Percentiles rank a stretch among this genome's conserved stretches.
phyloP scores from a whole-genome alignment of 306 rosid species.

The Coriaria nepalensis region DNA sequence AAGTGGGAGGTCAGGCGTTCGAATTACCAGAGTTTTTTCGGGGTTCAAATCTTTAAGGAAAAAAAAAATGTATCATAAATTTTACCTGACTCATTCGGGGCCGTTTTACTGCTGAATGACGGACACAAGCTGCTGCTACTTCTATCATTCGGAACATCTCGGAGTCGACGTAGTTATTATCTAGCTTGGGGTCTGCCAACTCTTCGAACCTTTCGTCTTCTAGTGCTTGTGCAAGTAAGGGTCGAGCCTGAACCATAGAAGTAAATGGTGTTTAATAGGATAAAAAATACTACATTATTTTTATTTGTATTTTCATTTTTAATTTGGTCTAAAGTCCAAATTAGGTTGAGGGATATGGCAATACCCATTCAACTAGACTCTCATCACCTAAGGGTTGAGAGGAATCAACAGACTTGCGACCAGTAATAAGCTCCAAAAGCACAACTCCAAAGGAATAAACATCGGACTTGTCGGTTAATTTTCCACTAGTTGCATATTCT shows the following conservation, averaged over 20 bases:
- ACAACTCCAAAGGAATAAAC: slow-evolving; percentile 93
- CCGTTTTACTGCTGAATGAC: slow-evolving; percentile 68
- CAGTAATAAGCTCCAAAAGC: slow-evolving; percentile 89
- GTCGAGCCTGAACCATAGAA: slow-evolving; percentile 59
- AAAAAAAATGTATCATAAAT: neutral
- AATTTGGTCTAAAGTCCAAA: neutral
- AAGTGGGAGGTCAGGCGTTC: neutral
- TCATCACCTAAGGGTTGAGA: slow-evolving; percentile 97
- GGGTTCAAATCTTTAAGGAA: too few relatives aligned
- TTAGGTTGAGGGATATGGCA: slow-evolving; percentile 7
- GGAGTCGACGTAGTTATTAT: slow-evolving; percentile 29
- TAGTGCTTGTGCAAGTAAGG: slow-evolving; percentile 50
- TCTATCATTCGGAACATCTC: slow-evolving; percentile 88
- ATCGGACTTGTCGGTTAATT: slow-evolving; percentile 90
- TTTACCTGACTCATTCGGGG: slow-evolving; percentile 87
- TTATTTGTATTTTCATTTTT: too few relatives aligned
- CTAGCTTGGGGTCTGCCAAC: slow-evolving; percentile 68
- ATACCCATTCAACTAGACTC: slow-evolving; percentile 97
- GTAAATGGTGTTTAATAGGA: neutral
- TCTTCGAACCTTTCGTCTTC: slow-evolving; percentile 42
- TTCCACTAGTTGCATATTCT: slow-evolving; percentile 97
- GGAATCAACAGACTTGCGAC: slow-evolving; percentile 84
- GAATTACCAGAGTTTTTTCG: neutral
- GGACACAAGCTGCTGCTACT: slow-evolving; percentile 90
- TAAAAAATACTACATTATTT: too few relatives aligned